phyloP scores from a whole-genome alignment of 2,329 filamentous ascomycete genomes.

The Fusarium sp. region DNA sequence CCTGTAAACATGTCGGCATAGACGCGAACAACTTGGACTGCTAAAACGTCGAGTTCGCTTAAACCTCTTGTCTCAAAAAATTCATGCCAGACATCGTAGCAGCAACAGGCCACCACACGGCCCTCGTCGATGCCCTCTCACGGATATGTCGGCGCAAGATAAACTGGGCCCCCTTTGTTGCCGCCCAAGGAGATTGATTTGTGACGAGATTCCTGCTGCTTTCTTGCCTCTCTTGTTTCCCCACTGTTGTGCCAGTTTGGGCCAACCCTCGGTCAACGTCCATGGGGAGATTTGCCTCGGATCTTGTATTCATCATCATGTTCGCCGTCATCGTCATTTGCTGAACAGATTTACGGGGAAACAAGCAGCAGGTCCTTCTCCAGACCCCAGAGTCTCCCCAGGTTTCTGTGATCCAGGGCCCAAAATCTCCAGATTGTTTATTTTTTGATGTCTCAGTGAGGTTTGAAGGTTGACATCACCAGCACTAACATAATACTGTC shows the following conservation, averaged over 20 bases:
- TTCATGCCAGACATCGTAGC: background rate
- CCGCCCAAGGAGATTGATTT: constrained; percentile 10
- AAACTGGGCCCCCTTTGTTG: constrained; percentile 24
- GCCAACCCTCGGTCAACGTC: constrained; percentile 31
- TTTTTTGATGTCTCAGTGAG: constrained; percentile 4
- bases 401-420: constrained; percentile 15
- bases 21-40: background rate
- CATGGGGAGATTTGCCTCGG: constrained; percentile 8
- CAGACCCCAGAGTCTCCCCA: constrained; percentile 37
- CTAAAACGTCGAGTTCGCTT: background rate
- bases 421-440: constrained; percentile 33
- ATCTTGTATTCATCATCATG: constrained; percentile 10
- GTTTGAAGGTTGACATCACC: background rate
- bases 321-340: constrained; percentile 8
- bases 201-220: constrained; percentile 28
- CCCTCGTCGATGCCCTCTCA: background rate
- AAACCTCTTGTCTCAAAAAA: background rate
- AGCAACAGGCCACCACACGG: background rate
- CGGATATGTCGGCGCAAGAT: constrained; percentile 29
- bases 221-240: constrained; percentile 8
- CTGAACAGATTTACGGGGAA: constrained; percentile 23
- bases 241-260: constrained; percentile 10
- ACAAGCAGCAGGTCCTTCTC: constrained; percentile 14
- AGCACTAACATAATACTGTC: background rate
- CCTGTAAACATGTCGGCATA: background rate